phyloP scores from a whole-genome alignment of 768 basidiomycete genomes.

The Pleurotus djamor region DNA sequence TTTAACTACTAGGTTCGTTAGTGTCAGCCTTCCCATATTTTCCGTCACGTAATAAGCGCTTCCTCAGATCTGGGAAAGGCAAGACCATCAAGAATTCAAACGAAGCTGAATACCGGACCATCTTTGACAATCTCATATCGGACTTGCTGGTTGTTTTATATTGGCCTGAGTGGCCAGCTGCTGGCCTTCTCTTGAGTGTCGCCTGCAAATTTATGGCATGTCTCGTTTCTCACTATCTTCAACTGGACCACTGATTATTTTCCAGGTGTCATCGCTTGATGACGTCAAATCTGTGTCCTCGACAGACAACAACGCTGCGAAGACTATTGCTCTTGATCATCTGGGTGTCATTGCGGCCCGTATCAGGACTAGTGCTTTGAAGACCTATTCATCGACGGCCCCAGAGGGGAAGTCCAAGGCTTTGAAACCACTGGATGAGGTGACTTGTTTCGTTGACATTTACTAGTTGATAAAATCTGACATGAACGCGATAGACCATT shows the following conservation, averaged over 20 bases:
- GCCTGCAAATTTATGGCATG: conserved; percentile 84
- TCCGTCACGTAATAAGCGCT: background rate
- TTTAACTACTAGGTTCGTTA: conserved; percentile 59
- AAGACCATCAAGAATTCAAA: conserved; percentile 89
- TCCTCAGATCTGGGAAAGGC: conserved; percentile 73
- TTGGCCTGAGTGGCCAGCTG: conserved; percentile 98
- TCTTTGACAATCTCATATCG: conserved; percentile 88
- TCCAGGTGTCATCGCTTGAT: conserved; percentile 77
- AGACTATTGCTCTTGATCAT: conserved; percentile 90
- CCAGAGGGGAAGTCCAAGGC: conserved; percentile 28
- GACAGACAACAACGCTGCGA: conserved; percentile 80
- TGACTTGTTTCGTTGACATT: conserved; percentile 19
- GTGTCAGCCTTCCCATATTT: background rate
- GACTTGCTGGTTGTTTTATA: conserved; percentile 87
- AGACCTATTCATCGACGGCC: conserved; percentile 28
- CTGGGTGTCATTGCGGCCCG: conserved; percentile 90
- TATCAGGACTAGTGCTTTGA: conserved; percentile 59
- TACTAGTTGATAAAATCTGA: no score
- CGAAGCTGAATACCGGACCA: conserved; percentile 90
- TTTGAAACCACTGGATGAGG: conserved; percentile 73
- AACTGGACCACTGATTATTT: background rate
- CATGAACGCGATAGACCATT: conserved; percentile 42
- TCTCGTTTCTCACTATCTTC: background rate
- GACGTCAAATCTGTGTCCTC: conserved; percentile 70
- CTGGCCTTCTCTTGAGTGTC: conserved; percentile 76